A percentile compares a stretch with the other conserved stretches of the same genome.
These are phyloP conservation scores for Aspergillus persii DNA, from an alignment of 2,329 filamentous ascomycete genomes.

Conservation along the genomic window DNA sequence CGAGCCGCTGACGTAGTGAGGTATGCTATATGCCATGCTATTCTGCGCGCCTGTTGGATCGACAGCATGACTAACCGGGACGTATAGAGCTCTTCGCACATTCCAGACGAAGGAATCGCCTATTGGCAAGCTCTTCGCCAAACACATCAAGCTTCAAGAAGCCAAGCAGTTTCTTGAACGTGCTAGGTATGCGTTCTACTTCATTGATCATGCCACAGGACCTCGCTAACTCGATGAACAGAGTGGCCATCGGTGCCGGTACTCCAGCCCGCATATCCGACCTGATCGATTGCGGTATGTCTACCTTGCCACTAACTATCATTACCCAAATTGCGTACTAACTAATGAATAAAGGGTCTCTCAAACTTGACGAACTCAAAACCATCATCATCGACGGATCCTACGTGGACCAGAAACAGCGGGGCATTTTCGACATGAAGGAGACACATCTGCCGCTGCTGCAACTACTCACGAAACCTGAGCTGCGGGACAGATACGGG, in stretches of 20 bases:
- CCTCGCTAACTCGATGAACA: conserved; percentile 32
- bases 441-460: conserved; percentile 82
- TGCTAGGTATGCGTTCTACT: conserved; percentile 44
- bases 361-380: conserved; percentile 70
- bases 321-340: not conserved
- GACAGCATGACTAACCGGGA: not conserved
- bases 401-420: conserved; percentile 91
- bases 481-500: conserved; percentile 69
- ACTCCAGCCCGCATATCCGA: conserved; percentile 82
- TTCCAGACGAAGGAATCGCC: conserved; percentile 75
- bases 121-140: conserved; percentile 92
- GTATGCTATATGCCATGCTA: conserved; percentile 40
- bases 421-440: conserved; percentile 91
- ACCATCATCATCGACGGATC: conserved; percentile 86
- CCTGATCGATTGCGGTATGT: conserved; percentile 73
- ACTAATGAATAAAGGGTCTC: conserved; percentile 52
- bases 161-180: conserved; percentile 72
- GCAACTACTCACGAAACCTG: conserved; percentile 66
- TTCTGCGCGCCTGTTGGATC: not conserved
- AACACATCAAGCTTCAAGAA: conserved; percentile 94
- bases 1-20: conserved; percentile 81
- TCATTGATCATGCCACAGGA: not conserved
- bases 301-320: not conserved
- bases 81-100: conserved; percentile 64
- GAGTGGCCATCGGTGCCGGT: conserved; percentile 83